A percentile compares a stretch with the other conserved stretches of the same genome.
Evolutionary conservation across 306 rosid species (phyloP).

Genomic region (Cucurbita ficifolia): DNA sequence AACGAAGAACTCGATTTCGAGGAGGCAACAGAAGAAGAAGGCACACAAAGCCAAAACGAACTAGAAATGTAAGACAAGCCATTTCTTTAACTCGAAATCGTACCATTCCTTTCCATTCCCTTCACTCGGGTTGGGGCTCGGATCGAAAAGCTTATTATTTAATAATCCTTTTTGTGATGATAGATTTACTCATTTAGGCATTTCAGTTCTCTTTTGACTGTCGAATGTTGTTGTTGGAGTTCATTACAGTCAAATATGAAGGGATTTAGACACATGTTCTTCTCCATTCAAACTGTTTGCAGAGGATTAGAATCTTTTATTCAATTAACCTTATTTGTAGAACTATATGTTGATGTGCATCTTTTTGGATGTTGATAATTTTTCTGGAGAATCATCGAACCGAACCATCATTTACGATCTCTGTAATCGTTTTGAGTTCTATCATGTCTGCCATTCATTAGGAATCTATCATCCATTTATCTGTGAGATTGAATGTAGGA

Average conservation of each 20-base stretch:
- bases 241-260: neutral
- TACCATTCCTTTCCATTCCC: neutral
- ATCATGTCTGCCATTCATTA: neutral
- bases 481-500: neutral
- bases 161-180: neutral
- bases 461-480: neutral
- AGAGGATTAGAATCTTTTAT: neutral
- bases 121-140: neutral
- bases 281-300: neutral
- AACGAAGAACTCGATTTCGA: conserved; percentile 58
- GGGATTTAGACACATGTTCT: neutral
- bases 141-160: neutral
- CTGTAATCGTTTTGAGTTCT: neutral
- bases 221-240: neutral
- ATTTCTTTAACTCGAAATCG: neutral
- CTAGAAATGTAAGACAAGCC: conserved; percentile 12
- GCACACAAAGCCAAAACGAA: conserved; percentile 47
- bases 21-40: conserved; percentile 55
- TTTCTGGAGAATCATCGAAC: neutral
- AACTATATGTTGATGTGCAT: neutral
- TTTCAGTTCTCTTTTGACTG: neutral
- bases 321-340: neutral
- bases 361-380: neutral
- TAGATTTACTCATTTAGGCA: neutral
- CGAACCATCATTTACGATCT: neutral